Base-by-base conservation (phyloP, 768 basidiomycete species). In the Dioszegia hungarica region DNA sequence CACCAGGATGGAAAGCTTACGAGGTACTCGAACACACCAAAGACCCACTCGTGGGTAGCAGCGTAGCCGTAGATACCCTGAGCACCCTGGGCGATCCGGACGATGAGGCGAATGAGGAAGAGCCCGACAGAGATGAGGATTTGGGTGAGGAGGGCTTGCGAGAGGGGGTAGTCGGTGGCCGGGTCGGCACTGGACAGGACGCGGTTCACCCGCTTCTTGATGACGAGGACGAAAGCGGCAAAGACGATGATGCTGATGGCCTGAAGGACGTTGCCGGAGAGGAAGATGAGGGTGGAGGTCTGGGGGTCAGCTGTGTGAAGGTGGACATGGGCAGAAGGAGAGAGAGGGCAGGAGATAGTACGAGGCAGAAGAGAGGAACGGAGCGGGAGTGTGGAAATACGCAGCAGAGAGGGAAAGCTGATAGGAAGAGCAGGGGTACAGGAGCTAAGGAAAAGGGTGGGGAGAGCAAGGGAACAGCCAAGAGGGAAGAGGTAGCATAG, bases 161-260 rank as follows among this genome's bases (percentile, higher is more conserved):
- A 41, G 22, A 44, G 39, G 3, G 67, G 67, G 47, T 49, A 56
- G 28, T 47, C 59, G 28, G 50, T 27, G n/a, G 20, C 24, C 28
- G 61, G 44, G 37, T 56, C 45, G 41, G 54, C 31, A 15, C 12
- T 53, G 11, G 46, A 61, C 25, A 66, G 54, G 29, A 63, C 19
- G 12, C 59, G 54, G 31, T 24, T 38, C 2, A 64, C 44, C 11
- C 67, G 63, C 17, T 59, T 56, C n/a, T 49, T 20, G 36, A 68
- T 66, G 28, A 65, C 61, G 36, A 58, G 31, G 38, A 61, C 41
- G 52, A 68, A 65, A 43, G 48, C 39, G 44, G 46, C 56, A 34
- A 68, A 51, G 57, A 68, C 59, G 59, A 66, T 62, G 53, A 54
- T 59, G 20, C 64, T 66, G 50, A 68, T 63, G 31, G 58, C 63